Percentiles rank a stretch among this genome's conserved stretches.
These are phyloP conservation scores for Penicillium fuscoglaucum DNA, from an alignment of 2,329 filamentous ascomycete genomes.

Conservation along the genomic window DNA sequence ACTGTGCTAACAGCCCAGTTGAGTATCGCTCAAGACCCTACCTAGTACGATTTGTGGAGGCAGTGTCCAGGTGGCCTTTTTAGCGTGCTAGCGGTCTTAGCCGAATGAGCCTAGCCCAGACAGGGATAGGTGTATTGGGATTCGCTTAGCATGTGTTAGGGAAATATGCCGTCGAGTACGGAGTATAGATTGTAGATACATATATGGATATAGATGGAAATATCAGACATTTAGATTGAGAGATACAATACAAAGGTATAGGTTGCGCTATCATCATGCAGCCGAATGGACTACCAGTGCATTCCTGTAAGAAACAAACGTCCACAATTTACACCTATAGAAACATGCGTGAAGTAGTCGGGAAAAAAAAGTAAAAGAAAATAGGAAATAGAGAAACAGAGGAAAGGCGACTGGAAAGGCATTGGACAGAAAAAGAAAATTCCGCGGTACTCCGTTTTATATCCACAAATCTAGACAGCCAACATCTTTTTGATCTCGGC, in stretches of 20 bases:
- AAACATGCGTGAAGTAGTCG: slow-evolving; percentile 25
- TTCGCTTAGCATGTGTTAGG: slow-evolving; percentile 1
- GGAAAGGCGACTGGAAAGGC: slow-evolving; percentile 25
- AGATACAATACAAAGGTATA: slow-evolving; percentile 9
- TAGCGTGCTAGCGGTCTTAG: neutral
- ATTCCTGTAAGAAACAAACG: slow-evolving; percentile 28
- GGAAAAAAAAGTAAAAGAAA: slow-evolving; percentile 16
- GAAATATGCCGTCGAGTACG: neutral
- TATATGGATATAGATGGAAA: neutral
- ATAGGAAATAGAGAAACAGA: slow-evolving; percentile 16
- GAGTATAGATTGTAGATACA: neutral
- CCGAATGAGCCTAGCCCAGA: slow-evolving; percentile 9
- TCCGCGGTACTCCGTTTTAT: slow-evolving; percentile 29
- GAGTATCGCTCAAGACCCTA: neutral
- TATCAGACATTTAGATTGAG: slow-evolving; percentile 1
- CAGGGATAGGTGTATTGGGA: slow-evolving; percentile 1
- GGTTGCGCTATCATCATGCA: slow-evolving; percentile 12
- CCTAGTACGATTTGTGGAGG: slow-evolving; percentile 1
- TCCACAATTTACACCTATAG: slow-evolving; percentile 32
- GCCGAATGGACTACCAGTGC: slow-evolving; percentile 25
- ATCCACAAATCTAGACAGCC: slow-evolving; percentile 51
- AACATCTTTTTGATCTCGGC: slow-evolving; percentile 98
- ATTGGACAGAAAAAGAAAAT: slow-evolving; percentile 25
- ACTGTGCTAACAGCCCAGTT: slow-evolving; percentile 13
- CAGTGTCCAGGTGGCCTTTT: neutral